Base-by-base conservation (phyloP, 2,329 filamentous ascomycete species). In the Aureobasidium namibiae region DNA sequence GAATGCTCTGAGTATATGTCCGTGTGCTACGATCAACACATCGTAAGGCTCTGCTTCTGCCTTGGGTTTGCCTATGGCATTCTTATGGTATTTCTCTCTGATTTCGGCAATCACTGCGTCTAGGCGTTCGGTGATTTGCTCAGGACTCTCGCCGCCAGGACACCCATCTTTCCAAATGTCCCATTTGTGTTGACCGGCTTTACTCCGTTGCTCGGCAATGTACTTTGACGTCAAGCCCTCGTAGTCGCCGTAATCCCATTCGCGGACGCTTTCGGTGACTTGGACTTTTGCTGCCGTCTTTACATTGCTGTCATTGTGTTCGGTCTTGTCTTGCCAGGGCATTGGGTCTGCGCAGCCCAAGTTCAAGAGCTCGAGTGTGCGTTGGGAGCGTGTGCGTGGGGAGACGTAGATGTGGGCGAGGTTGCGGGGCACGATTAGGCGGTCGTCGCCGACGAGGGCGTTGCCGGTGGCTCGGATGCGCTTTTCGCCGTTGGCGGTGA, bases 81-180 rank as follows among this genome's bases (percentile, higher is more conserved):
- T 66, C 1, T 63, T 63, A 59, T 78, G 76, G 58, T 70, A 78
- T 24, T 69, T 69, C 24, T 80, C 73, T 21, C 89, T 79, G 60
- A 96, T 89, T 33, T 92, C 87, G 14, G 75, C 70, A 66, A 96
- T 95, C 61, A 96, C 72, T 2, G 78, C 76, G 70, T 96, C 91
- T 0, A 95, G 75, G 0, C 92, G 82, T 33, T 76, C 72, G 0
- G 86, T 87, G 41, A 96, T 81, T 44, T 96, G 83, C 41, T 83
- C 76, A 0, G 92, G 89, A 45, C 80, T 84, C 66, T 80, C 76
- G 46, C 91, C 91, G 3, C 86, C 88, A 1, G 87, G 87, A 73
- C 90, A 95, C 0, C 90, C 90, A 69, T 95, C 90, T n/a, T 77
- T 78, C 90, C 90, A 95, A 64, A 95, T 95, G 74, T 94, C 88